Percentiles rank a stretch among this genome's conserved stretches.
phyloP scores from a whole-genome alignment of 2,329 filamentous ascomycete genomes.

The Plenodomus tracheiphilus region DNA sequence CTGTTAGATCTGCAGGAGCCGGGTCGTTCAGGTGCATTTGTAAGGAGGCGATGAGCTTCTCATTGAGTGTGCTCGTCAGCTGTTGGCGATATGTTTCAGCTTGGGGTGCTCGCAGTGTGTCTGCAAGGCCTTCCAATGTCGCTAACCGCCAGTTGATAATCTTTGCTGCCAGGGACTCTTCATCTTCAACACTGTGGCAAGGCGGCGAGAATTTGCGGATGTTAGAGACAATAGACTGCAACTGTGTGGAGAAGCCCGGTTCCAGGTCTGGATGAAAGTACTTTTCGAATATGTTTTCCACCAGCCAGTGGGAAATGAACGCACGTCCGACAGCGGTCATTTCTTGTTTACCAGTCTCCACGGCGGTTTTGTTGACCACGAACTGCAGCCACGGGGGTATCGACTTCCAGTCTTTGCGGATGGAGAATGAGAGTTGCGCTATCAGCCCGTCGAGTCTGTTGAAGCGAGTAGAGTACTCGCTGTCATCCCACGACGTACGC shows the following conservation, averaged over 20 bases:
- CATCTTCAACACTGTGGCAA: slow-evolving; percentile 79
- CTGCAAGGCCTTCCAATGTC: slow-evolving; percentile 86
- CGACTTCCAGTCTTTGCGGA: slow-evolving; percentile 88
- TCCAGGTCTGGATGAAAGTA: slow-evolving; percentile 93
- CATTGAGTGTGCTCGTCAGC: slow-evolving; percentile 62
- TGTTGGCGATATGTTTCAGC: slow-evolving; percentile 67
- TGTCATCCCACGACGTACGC: slow-evolving; percentile 91
- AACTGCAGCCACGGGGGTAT: slow-evolving; percentile 79
- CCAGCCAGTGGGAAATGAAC: slow-evolving; percentile 84
- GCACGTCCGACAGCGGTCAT: slow-evolving; percentile 96
- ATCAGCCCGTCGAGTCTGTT: slow-evolving; percentile 90
- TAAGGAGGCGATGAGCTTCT: slow-evolving; percentile 70
- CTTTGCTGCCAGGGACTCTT: slow-evolving; percentile 83
- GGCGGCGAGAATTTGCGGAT: slow-evolving; percentile 78
- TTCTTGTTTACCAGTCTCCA: slow-evolving; percentile 88
- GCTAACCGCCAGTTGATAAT: slow-evolving; percentile 92
- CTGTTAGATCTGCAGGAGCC: slow-evolving; percentile 78
- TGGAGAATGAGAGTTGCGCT: slow-evolving; percentile 92
- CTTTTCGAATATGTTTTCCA: slow-evolving; percentile 86
- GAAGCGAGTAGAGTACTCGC: slow-evolving; percentile 87
- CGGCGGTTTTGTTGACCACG: slow-evolving; percentile 81
- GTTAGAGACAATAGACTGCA: slow-evolving; percentile 87
- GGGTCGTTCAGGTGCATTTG: slow-evolving; percentile 76
- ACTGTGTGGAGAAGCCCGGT: slow-evolving; percentile 69
- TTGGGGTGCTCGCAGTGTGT: slow-evolving; percentile 66